Base-by-base conservation (phyloP, 2,329 filamentous ascomycete genomes). In the Xylariales sp. region DNA sequence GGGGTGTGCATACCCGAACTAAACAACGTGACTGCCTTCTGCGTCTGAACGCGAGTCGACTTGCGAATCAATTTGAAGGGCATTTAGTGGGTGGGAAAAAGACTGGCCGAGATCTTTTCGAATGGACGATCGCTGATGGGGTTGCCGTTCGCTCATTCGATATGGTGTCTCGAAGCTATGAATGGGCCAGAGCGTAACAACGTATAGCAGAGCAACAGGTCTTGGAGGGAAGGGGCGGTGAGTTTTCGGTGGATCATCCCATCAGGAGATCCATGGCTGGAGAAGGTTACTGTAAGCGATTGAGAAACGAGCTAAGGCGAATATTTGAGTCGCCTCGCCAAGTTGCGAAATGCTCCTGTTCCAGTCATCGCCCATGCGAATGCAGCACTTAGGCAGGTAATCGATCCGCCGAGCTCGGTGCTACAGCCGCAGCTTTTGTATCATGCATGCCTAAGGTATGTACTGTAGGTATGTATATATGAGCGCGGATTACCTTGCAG, bases 401-500 rank as follows among this genome's bases (percentile, higher is more conserved):
- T 39, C 39, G 28, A 45, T 42, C 39, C 43, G 34, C 35, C 39
- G 34, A 31, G n/a, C 16, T n/a, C 34, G 36, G 19, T 39, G 36
- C 36, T 12, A 39, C 36, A 20, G n/a, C 27, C 15, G 36, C 15
- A n/a, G n/a, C 25, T 31, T 15, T 29, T 29, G 36, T 20, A 18
- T 20, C 25, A 39, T 19, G n/a, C 29, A 8, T 31, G 6, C 29
- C n/a, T 31, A 8, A 8, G n/a, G 15, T 11, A 35, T 20, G 35
- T 38, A n/a, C n/a, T n/a, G n/a, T n/a, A n/a, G n/a, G n/a, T n/a
- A n/a, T n/a, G n/a, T n/a, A n/a, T n/a, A n/a, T n/a, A n/a, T n/a
- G n/a, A n/a, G n/a, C n/a, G n/a, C n/a, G n/a, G n/a, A n/a, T n/a
- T n/a, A 11, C 18, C 22, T 16, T 18, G 25, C 27, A 20, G 27